A percentile compares a stretch with the other conserved stretches of the same genome.
These are phyloP conservation scores for Pyronema domesticum DNA, from an alignment of 495 filamentous ascomycete genomes.

Conservation along the genomic window DNA sequence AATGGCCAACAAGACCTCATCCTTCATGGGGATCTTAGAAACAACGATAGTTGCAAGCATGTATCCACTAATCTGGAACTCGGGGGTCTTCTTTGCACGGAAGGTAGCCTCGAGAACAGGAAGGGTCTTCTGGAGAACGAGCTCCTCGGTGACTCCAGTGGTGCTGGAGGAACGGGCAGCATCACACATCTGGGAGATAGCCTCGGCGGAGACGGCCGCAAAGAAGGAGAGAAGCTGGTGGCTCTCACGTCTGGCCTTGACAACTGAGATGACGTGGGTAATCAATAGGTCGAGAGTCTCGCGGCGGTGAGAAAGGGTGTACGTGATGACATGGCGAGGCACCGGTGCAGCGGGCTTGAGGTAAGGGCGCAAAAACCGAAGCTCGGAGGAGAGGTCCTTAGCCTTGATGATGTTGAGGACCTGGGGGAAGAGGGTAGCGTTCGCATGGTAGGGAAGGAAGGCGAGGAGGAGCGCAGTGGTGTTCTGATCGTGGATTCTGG, in stretches of 20 bases:
- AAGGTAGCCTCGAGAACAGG: conserved; percentile 62
- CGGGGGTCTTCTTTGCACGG: conserved; percentile 48
- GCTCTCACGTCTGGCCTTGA: conserved; percentile 48
- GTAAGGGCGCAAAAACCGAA: conserved; percentile 73
- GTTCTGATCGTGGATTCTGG: conserved; percentile 82
- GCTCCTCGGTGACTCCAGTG: conserved; percentile 55
- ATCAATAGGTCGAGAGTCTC: conserved; percentile 55
- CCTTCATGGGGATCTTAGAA: conserved; percentile 57
- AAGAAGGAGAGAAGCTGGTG: conserved; percentile 69
- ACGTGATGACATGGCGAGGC: conserved; percentile 60
- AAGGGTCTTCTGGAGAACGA: conserved; percentile 53
- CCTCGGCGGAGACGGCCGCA: conserved; percentile 66
- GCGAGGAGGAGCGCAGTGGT: conserved; percentile 60
- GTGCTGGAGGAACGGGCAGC: conserved; percentile 54
- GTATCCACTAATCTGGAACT: conserved; percentile 68
- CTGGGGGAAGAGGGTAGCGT: conserved; percentile 64
- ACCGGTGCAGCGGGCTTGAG: conserved; percentile 52
- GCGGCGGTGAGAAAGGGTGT: conserved; percentile 55
- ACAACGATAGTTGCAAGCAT: conserved; percentile 76
- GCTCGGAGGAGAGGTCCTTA: conserved; percentile 30
- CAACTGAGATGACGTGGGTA: conserved; percentile 50
- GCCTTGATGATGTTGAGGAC: conserved; percentile 52
- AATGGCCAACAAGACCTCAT: conserved; percentile 53
- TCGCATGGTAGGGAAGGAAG: conserved; percentile 80
- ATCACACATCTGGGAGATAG: conserved; percentile 63